Base-by-base conservation (phyloP, 1,139 yeast genomes). In the Suhomyces anneliseae region DNA sequence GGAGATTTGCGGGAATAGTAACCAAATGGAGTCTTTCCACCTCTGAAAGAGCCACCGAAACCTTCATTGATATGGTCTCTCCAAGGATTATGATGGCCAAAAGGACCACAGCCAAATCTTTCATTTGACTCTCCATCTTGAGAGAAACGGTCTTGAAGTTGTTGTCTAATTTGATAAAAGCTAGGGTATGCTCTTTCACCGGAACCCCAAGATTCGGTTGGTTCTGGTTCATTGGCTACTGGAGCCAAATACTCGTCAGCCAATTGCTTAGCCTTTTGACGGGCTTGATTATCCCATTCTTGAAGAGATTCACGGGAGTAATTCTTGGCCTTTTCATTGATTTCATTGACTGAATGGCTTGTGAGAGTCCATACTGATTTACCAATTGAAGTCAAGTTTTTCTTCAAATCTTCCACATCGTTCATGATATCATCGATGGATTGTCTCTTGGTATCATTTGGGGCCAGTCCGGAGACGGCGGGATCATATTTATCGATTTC, bases 1-100 rank as follows among this genome's bases (percentile, higher is more conserved):
- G 97, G 97, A 8, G 79, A 74, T 8, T 83, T 83, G 52, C 72
- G 78, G 1, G 86, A 76, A 61, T 78, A 76, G 47, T 75, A 64
- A 0, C 87, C 88, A 52, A 62, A 74, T 1, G 78, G 76, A 3
- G 74, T 62, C 29, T 55, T 50, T 4, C 68, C 54, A 7, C 40
- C 41, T 31, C 42, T 39, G 32, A 38, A 41, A 8, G 36, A 27
- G 19, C 45, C 46, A n/a, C 33, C 32, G 15, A 46, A 46, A 2
- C 34, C 34, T 3, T 43, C 43, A 24, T 37, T 24, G 12, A 19
- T 9, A 10, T 19, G 14, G 9, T 12, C 27, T 36, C 27, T 14
- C 38, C 38, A 36, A 8, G 38, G 38, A 29, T 4, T 29, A 29
- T 19, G 24, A 19, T 19, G 24, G 24, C 32, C 32, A 9, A 9